Conservation (phyloP, 1,284 basidiomycete species). For the Ustilago esculenta region DNA sequence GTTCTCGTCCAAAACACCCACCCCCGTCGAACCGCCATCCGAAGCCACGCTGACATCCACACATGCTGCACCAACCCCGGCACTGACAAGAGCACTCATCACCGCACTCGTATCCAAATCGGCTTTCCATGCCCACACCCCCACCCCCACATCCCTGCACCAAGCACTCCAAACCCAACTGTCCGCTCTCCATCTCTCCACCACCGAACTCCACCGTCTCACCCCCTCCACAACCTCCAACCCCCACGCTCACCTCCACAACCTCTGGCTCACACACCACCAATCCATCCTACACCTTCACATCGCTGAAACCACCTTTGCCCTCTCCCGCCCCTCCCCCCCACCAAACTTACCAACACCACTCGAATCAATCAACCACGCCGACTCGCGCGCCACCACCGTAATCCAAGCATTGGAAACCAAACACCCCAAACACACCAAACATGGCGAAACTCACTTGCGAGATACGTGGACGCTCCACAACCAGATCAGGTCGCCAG, state of each 20-base stretch:
- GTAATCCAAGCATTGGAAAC: slow-evolving; percentile 10
- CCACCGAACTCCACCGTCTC: slow-evolving; percentile 34
- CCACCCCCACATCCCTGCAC: slow-evolving; percentile 18
- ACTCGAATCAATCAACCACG: slow-evolving; percentile 36
- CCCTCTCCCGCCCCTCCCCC: slow-evolving; percentile 35
- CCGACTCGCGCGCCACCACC: slow-evolving; percentile 5
- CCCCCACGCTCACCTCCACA: slow-evolving; percentile 35
- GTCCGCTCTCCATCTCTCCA: slow-evolving; percentile 40
- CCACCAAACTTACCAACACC: too few species aligned
- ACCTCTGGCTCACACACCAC: slow-evolving; percentile 48
- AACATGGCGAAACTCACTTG: too few species aligned
- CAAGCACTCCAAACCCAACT: slow-evolving; percentile 52
- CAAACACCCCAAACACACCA: too few species aligned
- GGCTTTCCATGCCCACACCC: slow-evolving; percentile 36
- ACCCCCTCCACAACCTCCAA: background rate
- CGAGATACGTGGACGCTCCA: slow-evolving; percentile 7
- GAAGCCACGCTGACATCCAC: background rate
- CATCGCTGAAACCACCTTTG: slow-evolving; percentile 59
- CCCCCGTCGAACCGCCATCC: background rate
- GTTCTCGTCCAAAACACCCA: slow-evolving; percentile 5
- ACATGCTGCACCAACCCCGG: slow-evolving; percentile 14
- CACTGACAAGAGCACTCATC: slow-evolving; percentile 45
- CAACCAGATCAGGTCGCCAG: slow-evolving; percentile 9
- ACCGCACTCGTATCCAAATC: slow-evolving; percentile 52
- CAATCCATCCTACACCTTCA: slow-evolving; percentile 52